These are phyloP conservation scores for Fomitopsis pinicola DNA, from an alignment of 1,284 basidiomycete species.

Conservation along the genomic window DNA sequence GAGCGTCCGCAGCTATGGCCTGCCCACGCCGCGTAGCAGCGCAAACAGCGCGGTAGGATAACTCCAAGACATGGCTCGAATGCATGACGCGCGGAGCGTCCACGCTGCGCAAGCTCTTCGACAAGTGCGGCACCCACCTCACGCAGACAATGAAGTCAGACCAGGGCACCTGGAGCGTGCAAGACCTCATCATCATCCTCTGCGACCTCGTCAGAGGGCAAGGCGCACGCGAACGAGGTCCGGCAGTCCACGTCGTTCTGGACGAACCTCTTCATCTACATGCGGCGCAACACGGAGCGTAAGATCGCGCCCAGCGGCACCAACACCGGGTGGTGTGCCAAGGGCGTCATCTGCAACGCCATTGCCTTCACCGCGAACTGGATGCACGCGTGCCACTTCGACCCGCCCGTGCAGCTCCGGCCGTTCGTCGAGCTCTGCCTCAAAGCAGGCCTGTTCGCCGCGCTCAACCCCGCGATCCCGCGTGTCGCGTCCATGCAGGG, in stretches of 20 bases:
- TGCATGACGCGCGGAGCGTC: not conserved
- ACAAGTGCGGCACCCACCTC: not conserved
- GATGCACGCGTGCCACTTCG: not conserved
- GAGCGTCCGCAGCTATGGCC: too few relatives aligned
- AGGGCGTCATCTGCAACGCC: not conserved
- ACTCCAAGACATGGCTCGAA: too few relatives aligned
- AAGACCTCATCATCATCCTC: not conserved
- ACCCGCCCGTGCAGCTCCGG: not conserved
- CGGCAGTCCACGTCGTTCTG: constrained; percentile 1
- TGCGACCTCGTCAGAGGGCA: not conserved
- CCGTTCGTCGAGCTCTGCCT: not conserved
- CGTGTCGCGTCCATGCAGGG: not conserved
- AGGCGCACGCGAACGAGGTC: not conserved
- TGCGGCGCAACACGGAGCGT: not conserved
- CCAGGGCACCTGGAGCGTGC: too few relatives aligned
- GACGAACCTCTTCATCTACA: not conserved
- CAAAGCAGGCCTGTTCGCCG: not conserved
- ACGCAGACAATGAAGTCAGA: not conserved
- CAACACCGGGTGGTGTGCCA: not conserved
- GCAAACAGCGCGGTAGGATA: too few relatives aligned
- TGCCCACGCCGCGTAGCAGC: too few relatives aligned
- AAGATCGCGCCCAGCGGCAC: not conserved
- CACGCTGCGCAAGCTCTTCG: not conserved
- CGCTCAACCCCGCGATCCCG: not conserved
- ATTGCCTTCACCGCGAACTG: not conserved